Base-by-base conservation (phyloP, 805 yeast genomes). In the Ogataea allantospora region DNA sequence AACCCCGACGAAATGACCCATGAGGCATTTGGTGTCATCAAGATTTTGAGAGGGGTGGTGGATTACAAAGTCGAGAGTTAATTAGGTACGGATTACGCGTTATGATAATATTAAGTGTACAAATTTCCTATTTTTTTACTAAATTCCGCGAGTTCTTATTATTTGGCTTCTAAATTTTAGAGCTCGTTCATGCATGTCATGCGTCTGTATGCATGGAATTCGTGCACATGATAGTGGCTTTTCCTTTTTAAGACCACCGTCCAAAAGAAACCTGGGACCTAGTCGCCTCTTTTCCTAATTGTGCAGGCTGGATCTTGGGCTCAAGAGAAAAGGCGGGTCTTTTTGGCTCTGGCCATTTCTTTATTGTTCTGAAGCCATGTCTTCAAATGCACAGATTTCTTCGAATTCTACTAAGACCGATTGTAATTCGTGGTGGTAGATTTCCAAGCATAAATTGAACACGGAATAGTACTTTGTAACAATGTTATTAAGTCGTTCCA, bases 31-130 rank as follows among this genome's bases (percentile, higher is more conserved):
- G 84, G 84, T 4, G 70, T 70, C 33, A 78, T 79, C 44, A 78
- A 76, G 58, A 79, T 79, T 5, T 60, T 78, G 22, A 65, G 85
- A 40, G 86, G 84, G 2, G 75, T 79, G 16, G 80, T 79, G 13
- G 83, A 78, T 50, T 57, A 62, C 47, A 57, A 56, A 34, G 50
- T 60, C 8, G 65, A 58, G 20, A 57, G 46, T 21, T n/a, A 23
- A 28, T 24, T 7, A 7, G 7, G 27, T 7, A 7, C 6, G 7
- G 12, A 8, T 10, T 24, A 5, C 13, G 10, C 8, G 22, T 10
- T 26, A 14, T 5, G 17, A 15, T 12, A 15, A 14, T 15, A 21
- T 8, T 13, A 34, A 15, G 21, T 10, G 28, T 35, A 32, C 30
- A 21, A 35, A 14, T 9, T 12, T n/a, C 14, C 17, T 18, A 7